These are phyloP conservation scores for Giardia muris DNA, from an alignment of 208 protist genomes.

Conservation along the genomic window DNA sequence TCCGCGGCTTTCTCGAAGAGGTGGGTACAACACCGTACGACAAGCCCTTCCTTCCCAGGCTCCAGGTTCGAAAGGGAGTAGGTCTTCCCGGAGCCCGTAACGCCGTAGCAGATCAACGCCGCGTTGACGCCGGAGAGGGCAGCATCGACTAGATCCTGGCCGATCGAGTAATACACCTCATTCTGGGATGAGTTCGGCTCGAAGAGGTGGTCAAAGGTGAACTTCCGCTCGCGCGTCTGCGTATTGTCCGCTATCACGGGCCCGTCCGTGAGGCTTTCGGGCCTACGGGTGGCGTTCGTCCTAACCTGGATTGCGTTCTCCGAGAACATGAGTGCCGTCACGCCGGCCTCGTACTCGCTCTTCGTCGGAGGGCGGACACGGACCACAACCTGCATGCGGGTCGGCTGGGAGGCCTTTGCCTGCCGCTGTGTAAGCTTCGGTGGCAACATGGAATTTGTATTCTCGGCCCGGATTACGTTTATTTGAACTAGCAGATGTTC, in stretches of 20 bases:
- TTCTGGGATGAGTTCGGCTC: background rate
- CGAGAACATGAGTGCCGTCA: background rate
- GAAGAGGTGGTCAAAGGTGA: background rate
- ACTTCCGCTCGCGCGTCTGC: background rate
- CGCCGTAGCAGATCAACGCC: slow-evolving; percentile 10
- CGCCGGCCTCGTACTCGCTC: background rate
- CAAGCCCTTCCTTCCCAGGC: background rate
- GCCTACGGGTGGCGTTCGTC: background rate
- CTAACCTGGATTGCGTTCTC: background rate
- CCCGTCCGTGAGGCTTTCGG: background rate
- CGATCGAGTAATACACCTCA: background rate
- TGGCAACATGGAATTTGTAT: background rate
- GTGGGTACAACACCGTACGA: background rate
- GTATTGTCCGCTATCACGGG: background rate
- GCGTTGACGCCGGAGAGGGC: background rate
- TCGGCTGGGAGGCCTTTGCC: background rate
- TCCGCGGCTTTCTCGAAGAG: slow-evolving; percentile 30
- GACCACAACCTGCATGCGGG: background rate
- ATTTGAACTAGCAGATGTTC: background rate
- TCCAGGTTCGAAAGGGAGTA: slow-evolving; percentile 11
- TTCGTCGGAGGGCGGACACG: background rate
- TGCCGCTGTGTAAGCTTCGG: background rate
- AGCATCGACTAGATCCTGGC: background rate
- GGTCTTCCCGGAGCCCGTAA: background rate
- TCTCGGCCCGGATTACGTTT: background rate